Conservation (phyloP, 805 yeast genomes). For the Soucietia sequanensis region DNA sequence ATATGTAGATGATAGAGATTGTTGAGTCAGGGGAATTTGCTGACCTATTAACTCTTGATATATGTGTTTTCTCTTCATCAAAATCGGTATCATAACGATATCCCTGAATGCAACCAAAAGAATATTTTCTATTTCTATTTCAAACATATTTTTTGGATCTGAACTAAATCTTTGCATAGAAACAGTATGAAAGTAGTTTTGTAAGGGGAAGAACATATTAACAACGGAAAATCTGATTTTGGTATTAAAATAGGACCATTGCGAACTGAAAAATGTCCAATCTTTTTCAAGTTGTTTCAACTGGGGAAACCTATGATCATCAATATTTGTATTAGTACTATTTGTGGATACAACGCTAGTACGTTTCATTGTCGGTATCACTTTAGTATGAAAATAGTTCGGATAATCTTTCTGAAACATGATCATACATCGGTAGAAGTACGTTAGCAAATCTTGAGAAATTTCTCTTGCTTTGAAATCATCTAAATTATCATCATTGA, state of each 20-base stretch:
- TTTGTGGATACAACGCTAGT: not conserved
- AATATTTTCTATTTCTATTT: constrained; percentile 25
- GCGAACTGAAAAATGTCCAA: constrained; percentile 20
- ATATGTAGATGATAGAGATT: not conserved
- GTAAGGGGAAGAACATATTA: constrained; percentile 25
- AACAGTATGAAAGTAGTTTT: constrained; percentile 15
- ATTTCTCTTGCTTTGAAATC: constrained; percentile 28
- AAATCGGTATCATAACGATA: constrained; percentile 22
- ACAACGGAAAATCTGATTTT: constrained; percentile 22
- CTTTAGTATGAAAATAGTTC: constrained; percentile 3
- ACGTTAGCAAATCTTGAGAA: constrained; percentile 24
- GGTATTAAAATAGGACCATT: constrained; percentile 29
- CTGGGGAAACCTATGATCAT: not conserved
- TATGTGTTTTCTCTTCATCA: constrained; percentile 14
- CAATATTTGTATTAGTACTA: not conserved
- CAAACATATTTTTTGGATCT: constrained; percentile 4
- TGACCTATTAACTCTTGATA: not conserved
- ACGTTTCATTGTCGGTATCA: constrained; percentile 1
- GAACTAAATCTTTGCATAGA: constrained; percentile 6
- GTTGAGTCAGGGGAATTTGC: too few relatives aligned
- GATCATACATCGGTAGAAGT: constrained; percentile 22
- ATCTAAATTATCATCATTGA: constrained; percentile 13
- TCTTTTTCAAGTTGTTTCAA: constrained; percentile 5
- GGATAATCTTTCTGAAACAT: constrained; percentile 20
- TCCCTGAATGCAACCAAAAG: constrained; percentile 28